Conservation (phyloP, 768 basidiomycete genomes). For the Termitomyces sp. region DNA sequence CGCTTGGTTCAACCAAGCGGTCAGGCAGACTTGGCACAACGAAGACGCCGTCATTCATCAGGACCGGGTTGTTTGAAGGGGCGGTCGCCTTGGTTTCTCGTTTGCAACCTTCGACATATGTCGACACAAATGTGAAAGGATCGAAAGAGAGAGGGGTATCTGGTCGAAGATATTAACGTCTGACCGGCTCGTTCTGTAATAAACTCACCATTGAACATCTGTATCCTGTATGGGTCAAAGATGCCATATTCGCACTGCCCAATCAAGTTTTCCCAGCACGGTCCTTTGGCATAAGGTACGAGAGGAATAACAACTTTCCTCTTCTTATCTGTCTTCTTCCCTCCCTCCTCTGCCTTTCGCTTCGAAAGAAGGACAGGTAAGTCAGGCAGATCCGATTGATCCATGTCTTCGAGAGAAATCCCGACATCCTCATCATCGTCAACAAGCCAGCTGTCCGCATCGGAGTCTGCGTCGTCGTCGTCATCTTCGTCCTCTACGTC, state of each 20-base stretch:
- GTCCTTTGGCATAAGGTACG: conserved; percentile 79
- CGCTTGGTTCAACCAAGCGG: conserved; percentile 21
- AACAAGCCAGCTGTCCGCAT: conserved; percentile 76
- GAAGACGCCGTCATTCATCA: conserved; percentile 30
- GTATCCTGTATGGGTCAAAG: conserved; percentile 73
- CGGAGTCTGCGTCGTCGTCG: conserved; percentile 64
- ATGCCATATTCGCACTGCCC: conserved; percentile 66
- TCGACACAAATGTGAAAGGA: conserved; percentile 73
- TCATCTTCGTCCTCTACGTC: conserved; percentile 65
- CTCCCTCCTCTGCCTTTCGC: conserved; percentile 58
- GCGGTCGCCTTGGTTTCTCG: conserved; percentile 20
- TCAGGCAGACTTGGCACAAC: conserved; percentile 45
- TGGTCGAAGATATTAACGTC: conserved; percentile 23
- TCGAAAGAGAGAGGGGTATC: conserved; percentile 73
- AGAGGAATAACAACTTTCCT: conserved; percentile 76
- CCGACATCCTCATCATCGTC: conserved; percentile 63
- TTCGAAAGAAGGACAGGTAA: conserved; percentile 39
- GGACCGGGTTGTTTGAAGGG: conserved; percentile 10
- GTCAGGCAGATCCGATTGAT: conserved; percentile 32
- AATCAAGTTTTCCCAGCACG: conserved; percentile 70
- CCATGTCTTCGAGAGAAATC: conserved; percentile 36
- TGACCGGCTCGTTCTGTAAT: not conserved
- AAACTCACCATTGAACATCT: conserved; percentile 74
- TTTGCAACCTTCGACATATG: conserved; percentile 33
- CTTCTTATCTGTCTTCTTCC: conserved; percentile 57